Base-by-base conservation (phyloP, 768 basidiomycete genomes). In the Suillus bovinus region DNA sequence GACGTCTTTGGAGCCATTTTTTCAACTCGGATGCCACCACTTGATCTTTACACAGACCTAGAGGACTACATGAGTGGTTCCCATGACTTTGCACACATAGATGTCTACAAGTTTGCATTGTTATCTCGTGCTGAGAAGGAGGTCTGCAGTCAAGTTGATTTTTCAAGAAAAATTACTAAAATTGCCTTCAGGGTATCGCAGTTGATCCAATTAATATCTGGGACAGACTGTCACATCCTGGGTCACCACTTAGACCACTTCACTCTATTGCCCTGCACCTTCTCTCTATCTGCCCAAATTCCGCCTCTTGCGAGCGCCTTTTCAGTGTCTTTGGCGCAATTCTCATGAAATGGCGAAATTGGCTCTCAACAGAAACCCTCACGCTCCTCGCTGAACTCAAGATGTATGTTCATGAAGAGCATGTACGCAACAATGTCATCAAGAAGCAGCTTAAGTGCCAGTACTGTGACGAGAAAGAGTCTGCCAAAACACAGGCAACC, bases 261-360 rank as follows among this genome's bases (percentile, higher is more conserved):
- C 44, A 22, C 46, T 41, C 38, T 16, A 33, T 68, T 16, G 63
- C 67, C 17, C 31, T 8, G 24, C 58, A 29, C 27, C 16, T 68
- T 24, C 56, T 68, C 14, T 61, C 63, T 17, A 59, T 68, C 22
- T 62, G 34, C 54, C 57, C 67, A 5, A 68, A 68, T 44, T 66
- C 67, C 11, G 67, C 66, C 20, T 49, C 57, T 24, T 68, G 66
- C 49, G 66, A 68, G 33, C 56, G 50, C 6, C 56, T 64, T 16
- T 68, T 68, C 61, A 68, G 67, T 29, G 24, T 46, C 7, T 68
- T 68, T 63, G 67, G 67, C 6, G 42, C 29, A 2, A 66, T 63
- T 49, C 61, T 68, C 29, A 68, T 55, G 2, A 63, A 59, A 52
- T 62, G 52, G 47, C 58, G 49, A 16, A 36, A 34, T 56, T 8